Base-by-base conservation (phyloP, 2,329 filamentous ascomycete species). In the Aspergillus aculeatinus region DNA sequence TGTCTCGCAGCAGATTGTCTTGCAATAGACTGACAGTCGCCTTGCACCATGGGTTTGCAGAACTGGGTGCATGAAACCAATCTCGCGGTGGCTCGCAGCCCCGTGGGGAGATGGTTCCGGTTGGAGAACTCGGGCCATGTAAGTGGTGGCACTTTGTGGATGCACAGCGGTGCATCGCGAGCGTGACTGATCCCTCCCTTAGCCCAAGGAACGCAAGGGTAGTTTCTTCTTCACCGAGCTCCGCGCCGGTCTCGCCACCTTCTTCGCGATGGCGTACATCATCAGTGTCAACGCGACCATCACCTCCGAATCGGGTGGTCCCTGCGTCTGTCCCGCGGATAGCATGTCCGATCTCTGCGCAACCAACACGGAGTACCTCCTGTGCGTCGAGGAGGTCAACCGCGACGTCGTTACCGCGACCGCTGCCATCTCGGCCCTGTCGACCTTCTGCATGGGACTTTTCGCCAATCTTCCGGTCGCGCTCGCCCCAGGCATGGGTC, bases 361-460 rank as follows among this genome's bases (percentile, higher is more conserved):
- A 35, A 78, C 77, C 16, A 78, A 82, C 60, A 62, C 69, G 42
- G 76, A 77, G 19, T 82, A 82, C 62, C 71, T 75, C 55, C 62
- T 76, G 39, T 82, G 80, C 62, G 69, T 80, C 35, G 74, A 80
- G 68, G 83, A 82, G 63, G 74, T 94, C 71, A 89, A 89, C 75
- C 86, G 90, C 33, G 92, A 96, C 71, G 78, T 93, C 44, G 89
- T 96, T 57, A 96, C 92, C 6, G 91, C 89, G 11, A 96, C 92
- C 4, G 91, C 92, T 49, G 91, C 91, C 57, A 93, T 95, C 65
- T 84, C 90, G 14, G 89, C 90, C 27, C 77, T 96, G 51, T 85
- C 89, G 3, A 89, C 87, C n/a, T 92, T 96, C 75, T 88, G 82
- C 75, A 92, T 96, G 89, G 92, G 92, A 21, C 75, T 94, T 1